Percentiles rank a stretch among this genome's conserved stretches.
These are phyloP conservation scores for Paramecium octaurelia DNA, from an alignment of 73 alveolate species.

Conservation along the genomic window DNA sequence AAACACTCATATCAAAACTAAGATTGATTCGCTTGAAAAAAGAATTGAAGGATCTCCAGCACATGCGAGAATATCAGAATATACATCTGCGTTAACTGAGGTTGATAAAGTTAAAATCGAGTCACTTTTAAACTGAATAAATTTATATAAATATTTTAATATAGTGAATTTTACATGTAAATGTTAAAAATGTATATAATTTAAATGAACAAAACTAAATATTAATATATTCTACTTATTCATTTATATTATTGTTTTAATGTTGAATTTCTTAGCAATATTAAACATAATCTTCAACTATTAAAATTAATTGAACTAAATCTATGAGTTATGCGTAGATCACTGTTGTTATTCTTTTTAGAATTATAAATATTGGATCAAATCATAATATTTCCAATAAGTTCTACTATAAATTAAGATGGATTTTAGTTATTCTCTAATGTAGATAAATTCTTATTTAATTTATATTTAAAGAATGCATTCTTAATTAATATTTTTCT, in stretches of 20 bases:
- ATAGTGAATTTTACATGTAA: not conserved
- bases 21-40: not conserved
- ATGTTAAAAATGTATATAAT: not conserved
- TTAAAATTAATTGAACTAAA: too few species aligned
- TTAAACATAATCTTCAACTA: not conserved
- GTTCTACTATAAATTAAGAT: too few species aligned
- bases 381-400: too few species aligned
- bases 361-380: too few species aligned
- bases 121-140: constrained; percentile 6
- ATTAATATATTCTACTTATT: not conserved
- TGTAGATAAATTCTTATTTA: too few species aligned
- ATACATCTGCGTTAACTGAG: constrained; percentile 1
- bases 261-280: not conserved
- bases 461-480: too few species aligned
- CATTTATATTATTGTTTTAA: not conserved
- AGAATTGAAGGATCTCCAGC: not conserved
- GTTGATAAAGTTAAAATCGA: not conserved
- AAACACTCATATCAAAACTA: not conserved
- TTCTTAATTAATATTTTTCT: too few species aligned
- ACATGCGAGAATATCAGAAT: not conserved
- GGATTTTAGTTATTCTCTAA: too few species aligned
- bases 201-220: too few species aligned
- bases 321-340: not conserved
- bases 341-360: too few species aligned
- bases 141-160: not conserved